These are phyloP conservation scores for Barnettozyma populi DNA, from an alignment of 805 yeast species.

Conservation along the genomic window DNA sequence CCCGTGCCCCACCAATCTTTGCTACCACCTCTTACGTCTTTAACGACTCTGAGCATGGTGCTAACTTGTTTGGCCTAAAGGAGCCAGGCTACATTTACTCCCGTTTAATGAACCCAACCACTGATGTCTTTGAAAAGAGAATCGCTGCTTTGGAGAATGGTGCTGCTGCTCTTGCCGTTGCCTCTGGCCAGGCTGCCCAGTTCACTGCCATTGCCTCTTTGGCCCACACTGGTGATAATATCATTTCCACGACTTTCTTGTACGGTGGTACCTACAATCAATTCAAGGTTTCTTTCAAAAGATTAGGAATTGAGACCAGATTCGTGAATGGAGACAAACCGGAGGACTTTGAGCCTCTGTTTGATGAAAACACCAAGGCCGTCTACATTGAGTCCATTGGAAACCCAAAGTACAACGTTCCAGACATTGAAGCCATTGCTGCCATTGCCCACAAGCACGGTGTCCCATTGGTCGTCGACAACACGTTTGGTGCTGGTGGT, in stretches of 20 bases:
- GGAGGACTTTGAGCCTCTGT: constrained; percentile 63
- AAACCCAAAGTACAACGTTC: constrained; percentile 88
- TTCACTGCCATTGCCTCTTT: constrained; percentile 75
- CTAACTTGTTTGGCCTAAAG: constrained; percentile 80
- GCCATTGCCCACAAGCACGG: constrained; percentile 82
- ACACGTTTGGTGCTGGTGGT: constrained; percentile 97
- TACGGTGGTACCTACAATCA: constrained; percentile 98
- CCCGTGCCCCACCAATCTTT: constrained; percentile 89
- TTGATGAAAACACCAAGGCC: constrained; percentile 86
- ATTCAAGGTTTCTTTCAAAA: constrained; percentile 85
- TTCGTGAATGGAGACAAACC: constrained; percentile 78
- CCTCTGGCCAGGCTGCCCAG: constrained; percentile 98
- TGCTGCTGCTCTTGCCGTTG: constrained; percentile 78
- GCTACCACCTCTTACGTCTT: constrained; percentile 89
- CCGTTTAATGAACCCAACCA: constrained; percentile 90
- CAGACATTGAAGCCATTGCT: constrained; percentile 76
- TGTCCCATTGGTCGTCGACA: constrained; percentile 86
- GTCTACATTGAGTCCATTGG: constrained; percentile 87
- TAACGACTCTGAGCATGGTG: constrained; percentile 86
- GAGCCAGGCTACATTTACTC: constrained; percentile 85
- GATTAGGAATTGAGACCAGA: constrained; percentile 80
- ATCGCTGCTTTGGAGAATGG: constrained; percentile 90
- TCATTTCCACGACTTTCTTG: constrained; percentile 77
- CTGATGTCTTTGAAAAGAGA: constrained; percentile 85
- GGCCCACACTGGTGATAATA: constrained; percentile 86